These are phyloP conservation scores for Dioscorea alata DNA, from an alignment of 106 monocot genomes.

Conservation along the genomic window DNA sequence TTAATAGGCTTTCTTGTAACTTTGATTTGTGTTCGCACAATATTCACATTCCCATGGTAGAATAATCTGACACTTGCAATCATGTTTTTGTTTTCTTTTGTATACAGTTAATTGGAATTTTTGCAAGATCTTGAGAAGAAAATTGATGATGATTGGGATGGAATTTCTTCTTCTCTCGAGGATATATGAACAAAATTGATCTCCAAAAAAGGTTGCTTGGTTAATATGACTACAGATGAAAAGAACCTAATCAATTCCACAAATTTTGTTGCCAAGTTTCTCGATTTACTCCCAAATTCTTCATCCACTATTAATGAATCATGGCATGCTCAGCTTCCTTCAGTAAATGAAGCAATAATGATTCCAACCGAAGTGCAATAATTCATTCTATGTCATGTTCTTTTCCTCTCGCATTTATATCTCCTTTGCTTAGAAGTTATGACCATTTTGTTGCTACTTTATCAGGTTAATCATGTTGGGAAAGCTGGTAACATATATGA, in stretches of 20 bases:
- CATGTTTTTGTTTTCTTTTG: background rate
- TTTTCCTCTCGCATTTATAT: background rate
- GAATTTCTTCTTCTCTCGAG: conserved; percentile 80
- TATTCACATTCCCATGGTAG: too few relatives aligned
- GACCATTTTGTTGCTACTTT: conserved; percentile 5
- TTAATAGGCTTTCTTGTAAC: too few relatives aligned
- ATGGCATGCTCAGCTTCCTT: conserved; percentile 46
- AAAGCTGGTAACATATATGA: conserved; percentile 90
- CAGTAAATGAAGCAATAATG: conserved; percentile 83
- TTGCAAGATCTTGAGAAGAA: conserved; percentile 83
- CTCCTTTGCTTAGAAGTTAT: background rate
- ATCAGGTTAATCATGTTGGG: conserved; percentile 96
- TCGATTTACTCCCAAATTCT: conserved; percentile 72
- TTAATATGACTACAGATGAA: conserved; percentile 85
- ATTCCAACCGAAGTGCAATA: conserved; percentile 82
- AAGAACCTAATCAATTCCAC: conserved; percentile 62
- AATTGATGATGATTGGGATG: conserved; percentile 82
- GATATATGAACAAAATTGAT: conserved; percentile 73
- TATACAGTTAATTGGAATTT: conserved; percentile 79
- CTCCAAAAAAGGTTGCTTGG: conserved; percentile 66
- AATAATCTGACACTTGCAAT: too few relatives aligned
- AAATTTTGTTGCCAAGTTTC: conserved; percentile 59
- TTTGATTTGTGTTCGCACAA: too few relatives aligned
- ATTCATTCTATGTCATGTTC: background rate
- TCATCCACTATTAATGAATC: conserved; percentile 22